Percentiles rank a stretch among this genome's conserved stretches.
These are phyloP conservation scores for Nakazawaea siamensis DNA, from an alignment of 805 yeast species.

Conservation along the genomic window DNA sequence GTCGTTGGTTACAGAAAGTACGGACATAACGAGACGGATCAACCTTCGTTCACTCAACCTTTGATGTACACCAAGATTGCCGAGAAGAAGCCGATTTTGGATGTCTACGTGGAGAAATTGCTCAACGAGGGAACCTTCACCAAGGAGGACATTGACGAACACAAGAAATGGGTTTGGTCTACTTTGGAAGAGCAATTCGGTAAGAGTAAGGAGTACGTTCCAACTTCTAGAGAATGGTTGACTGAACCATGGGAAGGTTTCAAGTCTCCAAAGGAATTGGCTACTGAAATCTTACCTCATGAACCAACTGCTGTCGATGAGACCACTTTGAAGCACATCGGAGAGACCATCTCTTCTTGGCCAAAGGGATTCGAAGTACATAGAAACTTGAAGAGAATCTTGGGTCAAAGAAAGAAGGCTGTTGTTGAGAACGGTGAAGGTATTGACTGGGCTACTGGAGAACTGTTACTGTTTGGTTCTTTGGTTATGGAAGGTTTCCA, in stretches of 20 bases:
- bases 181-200: constrained; percentile 82
- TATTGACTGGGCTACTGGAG: constrained; percentile 99
- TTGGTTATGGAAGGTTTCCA: constrained; percentile 89
- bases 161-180: constrained; percentile 97
- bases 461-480: constrained; percentile 95
- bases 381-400: constrained; percentile 91
- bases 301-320: constrained; percentile 88
- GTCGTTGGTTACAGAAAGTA: constrained; percentile 97
- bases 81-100: constrained; percentile 81
- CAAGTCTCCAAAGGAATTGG: constrained; percentile 95
- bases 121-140: constrained; percentile 85
- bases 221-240: constrained; percentile 94
- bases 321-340: constrained; percentile 65
- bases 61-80: constrained; percentile 91
- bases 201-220: constrained; percentile 83
- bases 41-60: constrained; percentile 98
- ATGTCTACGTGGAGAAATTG: constrained; percentile 74
- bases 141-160: constrained; percentile 85
- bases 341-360: constrained; percentile 69
- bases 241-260: constrained; percentile 99
- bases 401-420: constrained; percentile 79
- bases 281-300: constrained; percentile 92
- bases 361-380: constrained; percentile 88
- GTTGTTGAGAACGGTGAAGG: constrained; percentile 77
- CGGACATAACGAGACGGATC: constrained; percentile 99